Base-by-base conservation (phyloP, 73 alveolate species). In the Effrenium voratum region DNA sequence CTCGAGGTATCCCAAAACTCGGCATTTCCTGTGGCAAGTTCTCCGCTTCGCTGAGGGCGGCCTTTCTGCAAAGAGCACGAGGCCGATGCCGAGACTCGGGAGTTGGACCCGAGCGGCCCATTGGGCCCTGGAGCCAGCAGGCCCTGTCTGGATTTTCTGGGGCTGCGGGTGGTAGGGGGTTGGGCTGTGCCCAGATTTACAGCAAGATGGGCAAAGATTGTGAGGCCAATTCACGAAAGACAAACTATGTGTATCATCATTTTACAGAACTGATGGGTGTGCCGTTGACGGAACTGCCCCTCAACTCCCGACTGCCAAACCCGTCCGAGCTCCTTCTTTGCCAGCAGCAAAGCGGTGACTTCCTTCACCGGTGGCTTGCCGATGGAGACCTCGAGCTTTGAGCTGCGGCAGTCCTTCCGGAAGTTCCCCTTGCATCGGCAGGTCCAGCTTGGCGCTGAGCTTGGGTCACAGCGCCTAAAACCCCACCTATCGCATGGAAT, bases 341-440 rank as follows among this genome's bases (percentile, higher is more conserved):
- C 40, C 38, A 79, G 90, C n/a, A 44, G 90, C 66, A 73, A 32
- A 19, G 92, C 96, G 10, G 19, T 68, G 73, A 90, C 97, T 47
- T 41, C 52, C 76, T 90, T 90, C 97, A 90, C 97, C 3, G 97
- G 97, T 12, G 97, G 97, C 75, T 43, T 70, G 57, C 97, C 97
- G 38, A 44, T 30, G 8, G 26, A 52, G 87, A 76, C 88, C 82
- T 26, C 38, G 60, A 59, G 32, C 97, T 90, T 90, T 43, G 97
- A 90, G 46, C 41, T 90, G 75, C 97, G 97, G 52, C 97, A 90
- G 57, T 68, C 88, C 77, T 90, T 90, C 80, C 66, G 97, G 83
- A 90, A 90, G 97, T 90, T 90, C 52, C 97, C 97, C 3, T 19
- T 90, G 59, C 97, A 90, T 50, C 77, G 97, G n/a, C 88, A 90